Percentiles rank a stretch among this genome's conserved stretches.
Evolutionary conservation across 352 stramenopile species (phyloP).

Genomic region (Globisporangium abappressorium): DNA sequence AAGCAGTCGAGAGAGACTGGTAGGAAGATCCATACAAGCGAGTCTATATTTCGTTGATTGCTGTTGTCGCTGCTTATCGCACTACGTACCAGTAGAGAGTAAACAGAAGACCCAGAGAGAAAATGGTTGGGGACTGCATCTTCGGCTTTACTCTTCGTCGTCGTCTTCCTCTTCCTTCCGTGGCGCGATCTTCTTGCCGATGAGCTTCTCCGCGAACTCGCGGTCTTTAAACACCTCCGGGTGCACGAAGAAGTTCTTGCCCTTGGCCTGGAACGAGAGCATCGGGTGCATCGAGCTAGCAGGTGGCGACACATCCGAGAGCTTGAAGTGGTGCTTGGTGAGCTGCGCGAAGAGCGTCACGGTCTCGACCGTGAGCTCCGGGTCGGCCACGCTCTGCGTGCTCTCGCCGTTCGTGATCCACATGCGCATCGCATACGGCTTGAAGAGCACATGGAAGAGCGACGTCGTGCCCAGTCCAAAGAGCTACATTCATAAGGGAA

Average conservation of each 20-base stretch:
- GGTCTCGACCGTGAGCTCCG: conserved; percentile 61
- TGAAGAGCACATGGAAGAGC: conserved; percentile 83
- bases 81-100: background rate
- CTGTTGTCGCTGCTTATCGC: too few species aligned
- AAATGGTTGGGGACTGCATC: background rate
- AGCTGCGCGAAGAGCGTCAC: conserved; percentile 67
- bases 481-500: conserved; percentile 25
- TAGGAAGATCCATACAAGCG: conserved; percentile 10
- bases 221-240: conserved; percentile 65
- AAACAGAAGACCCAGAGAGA: too few species aligned
- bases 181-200: conserved; percentile 34
- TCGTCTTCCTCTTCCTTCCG: conserved; percentile 23
- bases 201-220: conserved; percentile 55
- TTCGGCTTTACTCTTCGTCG: conserved; percentile 12
- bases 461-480: conserved; percentile 82
- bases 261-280: conserved; percentile 73
- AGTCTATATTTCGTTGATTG: conserved; percentile 1
- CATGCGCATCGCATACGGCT: conserved; percentile 84
- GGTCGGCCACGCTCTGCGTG: conserved; percentile 23
- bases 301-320: conserved; percentile 56
- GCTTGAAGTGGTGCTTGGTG: conserved; percentile 46
- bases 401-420: conserved; percentile 37
- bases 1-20: conserved; percentile 56
- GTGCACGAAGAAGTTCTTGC: conserved; percentile 77
- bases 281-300: conserved; percentile 78